phyloP scores from a whole-genome alignment of 208 protist species.

The Histomonas meleagridis region DNA sequence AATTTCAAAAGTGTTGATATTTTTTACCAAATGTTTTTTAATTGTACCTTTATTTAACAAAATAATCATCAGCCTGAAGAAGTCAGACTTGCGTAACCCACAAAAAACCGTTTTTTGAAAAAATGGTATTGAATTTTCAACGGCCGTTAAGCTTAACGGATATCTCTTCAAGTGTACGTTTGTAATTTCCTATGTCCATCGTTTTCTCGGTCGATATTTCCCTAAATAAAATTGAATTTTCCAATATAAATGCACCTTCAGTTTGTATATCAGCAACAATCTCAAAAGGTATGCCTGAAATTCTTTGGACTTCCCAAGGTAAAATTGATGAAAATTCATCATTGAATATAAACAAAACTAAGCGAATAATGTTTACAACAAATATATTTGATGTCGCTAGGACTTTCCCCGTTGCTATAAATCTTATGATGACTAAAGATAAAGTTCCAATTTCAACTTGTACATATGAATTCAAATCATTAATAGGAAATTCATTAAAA shows the following conservation, averaged over 20 bases:
- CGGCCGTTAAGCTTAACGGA: no score
- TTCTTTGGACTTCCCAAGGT: neutral
- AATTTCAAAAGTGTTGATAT: no score
- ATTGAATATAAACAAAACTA: neutral
- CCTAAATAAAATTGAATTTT: neutral
- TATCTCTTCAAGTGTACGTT: neutral
- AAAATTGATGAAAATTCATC: neutral
- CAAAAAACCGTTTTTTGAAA: no score
- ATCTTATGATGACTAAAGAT: neutral
- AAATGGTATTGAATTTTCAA: no score
- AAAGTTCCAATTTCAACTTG: neutral
- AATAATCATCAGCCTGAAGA: no score
- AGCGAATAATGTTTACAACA: constrained; percentile 9
- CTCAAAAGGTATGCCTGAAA: neutral
- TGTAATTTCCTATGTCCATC: neutral
- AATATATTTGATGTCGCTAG: neutral
- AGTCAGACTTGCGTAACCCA: no score
- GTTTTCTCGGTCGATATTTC: constrained; percentile 15
- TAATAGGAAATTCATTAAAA: neutral
- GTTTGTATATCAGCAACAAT: neutral
- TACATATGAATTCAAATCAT: constrained; percentile 12
- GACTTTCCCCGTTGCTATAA: neutral
- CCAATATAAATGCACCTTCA: no score
- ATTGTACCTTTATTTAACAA: no score
- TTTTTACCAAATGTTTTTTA: no score